Evolutionary conservation across 2,329 filamentous ascomycete species (phyloP), one percentile per base, ranked within the genome.

Genomic region (Apiospora kogelbergensis): DNA sequence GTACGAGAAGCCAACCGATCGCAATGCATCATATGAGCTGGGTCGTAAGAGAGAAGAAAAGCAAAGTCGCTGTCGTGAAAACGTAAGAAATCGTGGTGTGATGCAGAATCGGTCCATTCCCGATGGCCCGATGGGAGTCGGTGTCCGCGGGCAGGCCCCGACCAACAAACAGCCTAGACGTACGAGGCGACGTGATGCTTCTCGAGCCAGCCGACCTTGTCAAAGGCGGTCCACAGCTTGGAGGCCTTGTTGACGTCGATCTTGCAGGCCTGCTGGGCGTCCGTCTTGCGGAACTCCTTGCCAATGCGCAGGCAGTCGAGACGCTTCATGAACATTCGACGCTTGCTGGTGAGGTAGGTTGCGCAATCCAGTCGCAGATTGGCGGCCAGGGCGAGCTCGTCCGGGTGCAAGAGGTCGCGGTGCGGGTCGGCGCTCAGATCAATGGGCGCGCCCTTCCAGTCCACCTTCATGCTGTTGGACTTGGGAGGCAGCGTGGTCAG

Each of bases 171-270:
- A 17, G 7, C 53, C 78, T 74, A 81, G 26, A 81, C 41, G 70
- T 77, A 81, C 15, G 70, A 70, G 20, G 72, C 74, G 71, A 88
- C 80, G 82, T 83, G 85, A 3, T 78, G 73, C 20, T 82, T 77
- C 6, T 92, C 85, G 72, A 97, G 89, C 93, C 94, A 97, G 74
- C 92, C 92, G 45, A 96, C 93, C 74, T 90, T 91, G 65, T 97
- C 93, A 77, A 93, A 98, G 6, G 94, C 94, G 45, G 90, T 90
- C 93, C 94, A 97, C 63, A 98, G 85, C 80, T 95, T 95, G 73
- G 93, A 97, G 3, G 95, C 94, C 84, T 98, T 98, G 85, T 98
- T 98, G 79, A 98, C 95, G 76, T 98, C 95, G 72, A 98, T 97
- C 84, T 97, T 97, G 86, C 94, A 97, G n/a, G 93, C 94, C 79